phyloP scores from a whole-genome alignment of 306 rosid species.

The Argentina anserina region DNA sequence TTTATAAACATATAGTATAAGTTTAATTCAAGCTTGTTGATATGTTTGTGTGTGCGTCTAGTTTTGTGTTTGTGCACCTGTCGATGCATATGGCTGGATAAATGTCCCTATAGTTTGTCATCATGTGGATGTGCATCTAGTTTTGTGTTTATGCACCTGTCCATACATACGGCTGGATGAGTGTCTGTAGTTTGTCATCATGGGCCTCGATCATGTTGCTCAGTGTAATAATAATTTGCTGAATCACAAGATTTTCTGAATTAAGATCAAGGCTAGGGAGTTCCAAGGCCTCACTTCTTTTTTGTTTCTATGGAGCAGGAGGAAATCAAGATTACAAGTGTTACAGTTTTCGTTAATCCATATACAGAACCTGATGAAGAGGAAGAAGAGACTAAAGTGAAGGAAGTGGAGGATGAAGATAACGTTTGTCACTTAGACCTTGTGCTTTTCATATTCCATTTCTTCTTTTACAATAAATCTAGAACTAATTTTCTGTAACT shows the following conservation, averaged over 20 bases:
- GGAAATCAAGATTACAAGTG: slow-evolving; percentile 81
- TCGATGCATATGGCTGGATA: not conserved
- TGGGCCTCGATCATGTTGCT: not conserved
- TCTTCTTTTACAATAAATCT: not conserved
- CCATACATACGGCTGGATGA: not conserved
- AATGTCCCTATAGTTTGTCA: not conserved
- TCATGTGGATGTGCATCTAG: not conserved
- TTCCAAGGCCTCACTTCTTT: slow-evolving; percentile 14
- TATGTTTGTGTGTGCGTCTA: not conserved
- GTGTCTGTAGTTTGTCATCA: not conserved
- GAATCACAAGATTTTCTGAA: not conserved
- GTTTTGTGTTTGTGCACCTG: not conserved
- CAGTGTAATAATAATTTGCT: not conserved
- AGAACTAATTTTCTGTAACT: slow-evolving; percentile 6
- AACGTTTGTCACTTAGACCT: slow-evolving; percentile 48
- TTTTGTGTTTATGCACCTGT: not conserved
- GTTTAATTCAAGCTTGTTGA: not conserved
- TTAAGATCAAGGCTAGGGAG: not conserved
- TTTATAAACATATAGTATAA: not conserved
- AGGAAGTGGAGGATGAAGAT: slow-evolving; percentile 71
- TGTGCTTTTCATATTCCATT: slow-evolving; percentile 14
- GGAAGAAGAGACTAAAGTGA: slow-evolving; percentile 50
- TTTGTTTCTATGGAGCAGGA: slow-evolving; percentile 51
- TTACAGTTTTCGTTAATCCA: slow-evolving; percentile 80
- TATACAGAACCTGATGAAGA: slow-evolving; percentile 92